phyloP scores from a whole-genome alignment of 169 alveolate species.

The Eimeria maxima region DNA sequence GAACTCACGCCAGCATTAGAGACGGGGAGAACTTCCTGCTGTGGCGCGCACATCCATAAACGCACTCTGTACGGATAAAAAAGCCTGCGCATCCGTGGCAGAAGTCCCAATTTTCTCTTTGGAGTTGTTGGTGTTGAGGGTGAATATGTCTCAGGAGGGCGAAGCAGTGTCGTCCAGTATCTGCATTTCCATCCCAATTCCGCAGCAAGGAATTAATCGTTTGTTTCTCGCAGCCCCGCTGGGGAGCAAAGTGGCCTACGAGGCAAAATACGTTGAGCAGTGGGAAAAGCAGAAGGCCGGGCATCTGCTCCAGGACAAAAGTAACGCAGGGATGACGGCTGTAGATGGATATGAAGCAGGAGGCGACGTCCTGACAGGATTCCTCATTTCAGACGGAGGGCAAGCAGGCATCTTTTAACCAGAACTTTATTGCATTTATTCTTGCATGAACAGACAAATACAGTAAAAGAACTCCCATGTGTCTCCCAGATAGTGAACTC shows the following conservation, averaged over 20 bases:
- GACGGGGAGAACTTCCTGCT: neutral
- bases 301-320: neutral
- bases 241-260: conserved; percentile 28
- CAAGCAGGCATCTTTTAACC: neutral
- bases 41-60: neutral
- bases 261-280: conserved; percentile 1
- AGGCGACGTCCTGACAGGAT: conserved; percentile 33
- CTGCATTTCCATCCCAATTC: neutral
- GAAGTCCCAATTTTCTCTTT: neutral
- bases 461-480: neutral
- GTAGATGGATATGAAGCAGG: neutral
- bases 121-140: neutral
- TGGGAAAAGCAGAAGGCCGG: neutral
- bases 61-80: neutral
- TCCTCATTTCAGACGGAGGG: conserved; percentile 51
- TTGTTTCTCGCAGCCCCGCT: conserved; percentile 24
- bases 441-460: neutral
- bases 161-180: neutral
- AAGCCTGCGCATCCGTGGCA: neutral
- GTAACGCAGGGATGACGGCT: neutral
- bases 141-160: conserved; percentile 13
- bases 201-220: conserved; percentile 47
- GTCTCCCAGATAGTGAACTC: neutral
- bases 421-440: neutral
- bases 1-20: neutral